Evolutionary conservation across 768 basidiomycete genomes (phyloP), one percentile per base, ranked within the genome.

Genomic region (Mycena rosella): DNA sequence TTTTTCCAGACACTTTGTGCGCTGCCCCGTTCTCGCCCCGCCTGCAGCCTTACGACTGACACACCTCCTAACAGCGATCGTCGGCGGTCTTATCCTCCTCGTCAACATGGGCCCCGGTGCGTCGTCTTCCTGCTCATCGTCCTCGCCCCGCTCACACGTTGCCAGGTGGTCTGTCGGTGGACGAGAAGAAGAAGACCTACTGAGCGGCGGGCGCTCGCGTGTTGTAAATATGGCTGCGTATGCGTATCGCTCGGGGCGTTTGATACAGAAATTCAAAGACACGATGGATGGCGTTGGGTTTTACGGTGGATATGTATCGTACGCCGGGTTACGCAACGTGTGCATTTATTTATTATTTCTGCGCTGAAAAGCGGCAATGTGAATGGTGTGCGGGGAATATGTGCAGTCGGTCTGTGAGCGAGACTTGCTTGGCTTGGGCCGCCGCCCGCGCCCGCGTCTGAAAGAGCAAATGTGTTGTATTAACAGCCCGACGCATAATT

Each of bases 101-200:
- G 97, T 99, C 70, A 99, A 98, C 85, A 96, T 98, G 87, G 98
- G 98, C 75, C 96, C 98, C 57, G 97, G 91, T 91, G 78, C 54
- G 86, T 82, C 17, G 5, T 14, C 26, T 9, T 51, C 51, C 32
- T 27, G 22, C 11, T n/a, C 34, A 58, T 22, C 18, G 17, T 29
- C 13, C 14, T 5, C 13, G 22, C 47, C 38, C 56, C 27, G 53
- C 67, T 47, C 45, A 22, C 68, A 22, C 48, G 64, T 11, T 52
- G 47, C 1, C 56, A 92, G 92, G 98, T 67, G 97, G 96, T 70
- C 86, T 99, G 68, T 98, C 96, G 5, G 94, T 99, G 68, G 98
- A 99, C 81, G 96, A 98, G 86, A 98, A 98, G 87, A 99, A 99
- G 87, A 99, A 99, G 88, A 95, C 91, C 24, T 96, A 88, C 73